Evolutionary conservation across 2,329 filamentous ascomycete species (phyloP).

Genomic region (Monilinia fructicola): DNA sequence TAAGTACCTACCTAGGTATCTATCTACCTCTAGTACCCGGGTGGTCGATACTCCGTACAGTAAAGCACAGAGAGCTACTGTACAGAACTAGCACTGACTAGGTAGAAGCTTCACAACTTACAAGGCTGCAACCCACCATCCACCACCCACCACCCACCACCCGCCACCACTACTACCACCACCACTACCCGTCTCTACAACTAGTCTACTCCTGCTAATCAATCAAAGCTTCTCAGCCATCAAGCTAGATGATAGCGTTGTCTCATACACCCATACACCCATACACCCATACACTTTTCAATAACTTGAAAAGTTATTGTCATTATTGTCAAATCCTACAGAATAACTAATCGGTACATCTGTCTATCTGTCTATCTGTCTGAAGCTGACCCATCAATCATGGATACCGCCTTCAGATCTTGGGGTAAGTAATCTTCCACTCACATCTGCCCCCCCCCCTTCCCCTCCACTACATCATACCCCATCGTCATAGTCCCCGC

Average conservation of each 20-base stretch:
- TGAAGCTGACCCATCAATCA: slow-evolving; percentile 13
- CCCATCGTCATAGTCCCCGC: background rate
- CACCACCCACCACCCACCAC: background rate
- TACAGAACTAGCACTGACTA: too few relatives aligned
- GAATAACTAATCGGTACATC: background rate
- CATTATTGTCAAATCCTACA: background rate
- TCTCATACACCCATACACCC: too few relatives aligned
- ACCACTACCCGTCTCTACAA: background rate
- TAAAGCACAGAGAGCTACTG: too few relatives aligned
- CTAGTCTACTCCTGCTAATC: background rate
- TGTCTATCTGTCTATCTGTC: background rate
- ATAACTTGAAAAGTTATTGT: too few relatives aligned
- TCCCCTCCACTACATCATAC: background rate
- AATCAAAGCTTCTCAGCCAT: slow-evolving; percentile 7
- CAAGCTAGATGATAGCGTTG: background rate
- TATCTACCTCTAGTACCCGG: too few relatives aligned
- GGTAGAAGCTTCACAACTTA: slow-evolving; percentile 19
- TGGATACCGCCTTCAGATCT: slow-evolving; percentile 16
- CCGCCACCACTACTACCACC: too few relatives aligned
- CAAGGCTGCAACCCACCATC: slow-evolving; percentile 11
- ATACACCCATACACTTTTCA: too few relatives aligned
- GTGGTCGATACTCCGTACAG: too few relatives aligned
- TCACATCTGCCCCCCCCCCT: slow-evolving; percentile 18
- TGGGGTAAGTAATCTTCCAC: background rate
- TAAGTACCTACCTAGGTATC: too few relatives aligned